Evolutionary conservation across 257 asterid genomes (phyloP), one percentile per base, ranked within the genome.

Genomic region (Solanum tarijense): DNA sequence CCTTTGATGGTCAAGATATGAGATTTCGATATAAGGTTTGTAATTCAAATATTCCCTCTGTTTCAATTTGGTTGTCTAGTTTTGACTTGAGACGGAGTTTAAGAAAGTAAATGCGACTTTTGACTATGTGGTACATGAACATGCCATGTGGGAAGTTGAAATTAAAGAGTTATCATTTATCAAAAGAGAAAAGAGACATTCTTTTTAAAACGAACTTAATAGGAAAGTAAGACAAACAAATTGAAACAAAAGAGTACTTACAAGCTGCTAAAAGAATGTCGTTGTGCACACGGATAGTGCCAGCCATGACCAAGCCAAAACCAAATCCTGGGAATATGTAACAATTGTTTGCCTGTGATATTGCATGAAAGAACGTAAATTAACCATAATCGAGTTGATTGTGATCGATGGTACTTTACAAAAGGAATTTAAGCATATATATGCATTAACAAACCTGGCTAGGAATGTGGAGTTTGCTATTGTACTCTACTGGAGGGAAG

Each of bases 201-300:
- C 71, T 23, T 62, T 62, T 60, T 60, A 21, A 60, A 21, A 60
- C 0, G 0, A 0, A 62, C 14, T 2, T 4, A n/a, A 62, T 23
- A 65, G 32, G 71, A 65, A 62, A n/a, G 16, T 65, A 10, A 10
- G 71, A 10, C 71, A 25, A 10, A 62, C 16, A 62, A 62, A 62
- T 62, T n/a, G 2, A n/a, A 62, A 62, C 3, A 0, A 5, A 12
- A 10, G 32, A n/a, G 32, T 83, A 89, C 98, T 94, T 94, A 97
- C 99, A 93, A 83, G 99, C 99, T 31, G 98, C 98, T 31, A 97
- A 95, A 91, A 97, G 99, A 98, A 96, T 97, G 48, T 94, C 98
- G 82, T 97, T 98, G 46, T 97, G 99, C 79, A 97, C 98, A 2
- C 99, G 98, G 81, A 97, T 96, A 52, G 98, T 92, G 74, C 99